Conservation (phyloP, 345 rosid genomes). For the Gossypium longicalyx region DNA sequence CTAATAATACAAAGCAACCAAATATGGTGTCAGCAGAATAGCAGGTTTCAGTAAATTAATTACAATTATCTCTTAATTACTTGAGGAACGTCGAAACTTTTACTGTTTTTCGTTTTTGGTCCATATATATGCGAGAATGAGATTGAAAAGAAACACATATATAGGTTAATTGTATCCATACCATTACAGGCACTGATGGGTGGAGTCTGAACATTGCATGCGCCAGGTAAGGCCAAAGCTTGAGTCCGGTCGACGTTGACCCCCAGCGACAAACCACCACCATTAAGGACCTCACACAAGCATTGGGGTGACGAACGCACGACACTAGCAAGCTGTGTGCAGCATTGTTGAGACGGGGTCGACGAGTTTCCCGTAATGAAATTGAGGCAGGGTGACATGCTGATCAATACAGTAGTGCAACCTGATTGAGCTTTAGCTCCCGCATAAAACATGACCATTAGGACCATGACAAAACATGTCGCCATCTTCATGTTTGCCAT, state of each 20-base stretch:
- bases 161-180: too few relatives aligned
- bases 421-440: not conserved
- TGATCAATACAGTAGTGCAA: not conserved
- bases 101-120: too few relatives aligned
- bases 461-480: not conserved
- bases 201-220: conserved; percentile 80
- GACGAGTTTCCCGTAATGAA: conserved; percentile 21
- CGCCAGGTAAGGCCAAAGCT: conserved; percentile 64
- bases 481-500: not conserved
- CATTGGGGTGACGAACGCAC: conserved; percentile 38
- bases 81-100: too few relatives aligned
- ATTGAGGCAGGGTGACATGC: not conserved
- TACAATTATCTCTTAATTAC: not conserved
- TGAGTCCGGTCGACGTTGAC: conserved; percentile 53
- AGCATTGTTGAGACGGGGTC: conserved; percentile 64
- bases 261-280: not conserved
- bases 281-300: not conserved
- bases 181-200: conserved; percentile 20
- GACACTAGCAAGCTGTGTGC: conserved; percentile 57
- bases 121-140: too few relatives aligned
- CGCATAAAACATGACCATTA: not conserved
- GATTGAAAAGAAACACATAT: too few relatives aligned
- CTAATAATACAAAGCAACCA: not conserved
- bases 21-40: not conserved
- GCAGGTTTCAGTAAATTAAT: not conserved